Conservation (phyloP, 1,284 basidiomycete genomes). For the Tausonia pullulans region DNA sequence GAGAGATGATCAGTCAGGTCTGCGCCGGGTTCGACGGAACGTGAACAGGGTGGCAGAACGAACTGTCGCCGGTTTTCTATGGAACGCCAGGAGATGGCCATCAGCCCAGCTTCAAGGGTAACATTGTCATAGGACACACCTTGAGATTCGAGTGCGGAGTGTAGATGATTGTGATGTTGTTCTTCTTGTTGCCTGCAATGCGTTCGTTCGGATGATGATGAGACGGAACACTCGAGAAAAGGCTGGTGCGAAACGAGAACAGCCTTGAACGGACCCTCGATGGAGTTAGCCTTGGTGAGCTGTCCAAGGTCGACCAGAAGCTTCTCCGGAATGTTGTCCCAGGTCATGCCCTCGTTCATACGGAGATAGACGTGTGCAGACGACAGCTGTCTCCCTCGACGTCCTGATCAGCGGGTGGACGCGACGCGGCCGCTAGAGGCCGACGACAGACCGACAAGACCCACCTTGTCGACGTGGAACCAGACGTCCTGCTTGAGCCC, state of each 20-base stretch:
- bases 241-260: not conserved
- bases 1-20: too few species aligned
- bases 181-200: slow-evolving; percentile 79
- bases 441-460: not conserved
- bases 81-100: not conserved
- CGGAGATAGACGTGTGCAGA: slow-evolving; percentile 91
- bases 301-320: slow-evolving; percentile 81
- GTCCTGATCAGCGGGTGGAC: too few species aligned
- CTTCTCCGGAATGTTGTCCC: slow-evolving; percentile 74
- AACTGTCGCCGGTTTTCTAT: slow-evolving; percentile 80
- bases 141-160: slow-evolving; percentile 83
- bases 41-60: too few species aligned
- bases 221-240: not conserved
- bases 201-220: not conserved
- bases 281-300: slow-evolving; percentile 93
- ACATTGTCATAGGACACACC: slow-evolving; percentile 36
- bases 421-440: too few species aligned
- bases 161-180: slow-evolving; percentile 86
- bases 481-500: slow-evolving; percentile 50
- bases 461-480: slow-evolving; percentile 45
- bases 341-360: slow-evolving; percentile 61
- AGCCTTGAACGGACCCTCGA: slow-evolving; percentile 57
- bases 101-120: not conserved
- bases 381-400: slow-evolving; percentile 47
- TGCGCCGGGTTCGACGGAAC: too few species aligned